Base-by-base conservation (phyloP, 2,329 filamentous ascomycete species). In the Claviceps africana region DNA sequence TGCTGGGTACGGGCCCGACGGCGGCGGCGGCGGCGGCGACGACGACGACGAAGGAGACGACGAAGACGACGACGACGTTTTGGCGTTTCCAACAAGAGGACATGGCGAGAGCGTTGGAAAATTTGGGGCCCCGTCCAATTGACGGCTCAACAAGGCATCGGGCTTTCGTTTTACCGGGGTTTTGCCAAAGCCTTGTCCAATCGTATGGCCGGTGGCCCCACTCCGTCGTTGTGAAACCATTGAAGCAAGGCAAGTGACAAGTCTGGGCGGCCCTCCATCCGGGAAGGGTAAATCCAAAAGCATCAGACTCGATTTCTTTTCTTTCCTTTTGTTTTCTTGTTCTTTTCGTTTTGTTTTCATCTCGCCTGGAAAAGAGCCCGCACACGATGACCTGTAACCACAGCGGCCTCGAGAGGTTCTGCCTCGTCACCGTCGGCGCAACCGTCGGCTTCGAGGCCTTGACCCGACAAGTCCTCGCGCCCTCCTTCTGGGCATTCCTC, bases 361-460 rank as follows among this genome's bases (percentile, higher is more conserved):
- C n/a, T n/a, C n/a, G n/a, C n/a, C n/a, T n/a, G n/a, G n/a, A n/a
- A n/a, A n/a, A n/a, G n/a, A n/a, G n/a, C 8, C 21, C 8, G 15
- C 35, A 19, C 40, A 45, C 2, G 3, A 58, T 62, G 52, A 45
- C 33, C 8, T 45, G 53, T 39, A 35, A 33, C 1, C 46, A 37
- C 6, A 22, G 25, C 35, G 13, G 15, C 8, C 48, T 59, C 19
- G 53, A 63, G 28, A 64, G 66, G 35, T 64, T 71, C 51, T 93
- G 87, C 64, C 86, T 98, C 58, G 84, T 96, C 52, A 97, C 93
- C 0, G 85, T 95, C 31, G 93, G 93, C 53, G 91, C 93, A 6
- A 98, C 91, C 0, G 89, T 90, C 17, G 79, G 85, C 21, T 98
- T 98, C 68, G 74, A 77, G 50, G 67, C 74, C 7, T 78, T 98